Conservation (phyloP, 2,329 filamentous ascomycete genomes). For the Ascochyta fabae region DNA sequence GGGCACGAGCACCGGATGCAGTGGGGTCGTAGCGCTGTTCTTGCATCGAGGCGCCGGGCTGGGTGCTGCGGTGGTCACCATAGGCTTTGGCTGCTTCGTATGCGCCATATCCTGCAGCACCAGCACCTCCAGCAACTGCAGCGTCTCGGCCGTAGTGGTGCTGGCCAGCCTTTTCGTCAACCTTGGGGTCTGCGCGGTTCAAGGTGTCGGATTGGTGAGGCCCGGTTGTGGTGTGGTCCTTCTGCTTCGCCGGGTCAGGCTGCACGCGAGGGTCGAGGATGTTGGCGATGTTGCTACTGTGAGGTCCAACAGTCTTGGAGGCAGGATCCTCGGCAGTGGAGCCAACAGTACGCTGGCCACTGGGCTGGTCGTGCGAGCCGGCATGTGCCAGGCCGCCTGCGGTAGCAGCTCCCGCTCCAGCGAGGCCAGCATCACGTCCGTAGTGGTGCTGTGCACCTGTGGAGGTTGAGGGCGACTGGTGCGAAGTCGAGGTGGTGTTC, state of each 20-base stretch:
- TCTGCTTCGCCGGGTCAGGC: slow-evolving; percentile 40
- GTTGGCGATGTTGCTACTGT: slow-evolving; percentile 42
- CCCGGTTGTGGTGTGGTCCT: slow-evolving; percentile 33
- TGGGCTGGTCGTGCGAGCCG: slow-evolving; percentile 22
- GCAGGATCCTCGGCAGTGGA: slow-evolving; percentile 34
- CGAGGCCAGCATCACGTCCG: slow-evolving; percentile 32
- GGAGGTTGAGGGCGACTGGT: neutral
- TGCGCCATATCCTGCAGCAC: slow-evolving; percentile 41
- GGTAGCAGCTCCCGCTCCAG: slow-evolving; percentile 12
- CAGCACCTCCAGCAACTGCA: slow-evolving; percentile 40
- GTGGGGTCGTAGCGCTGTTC: slow-evolving; percentile 42
- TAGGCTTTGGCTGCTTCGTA: slow-evolving; percentile 43
- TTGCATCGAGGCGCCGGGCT: slow-evolving; percentile 36
- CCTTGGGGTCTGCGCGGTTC: slow-evolving; percentile 37
- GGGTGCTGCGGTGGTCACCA: slow-evolving; percentile 39
- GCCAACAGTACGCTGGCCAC: slow-evolving; percentile 28
- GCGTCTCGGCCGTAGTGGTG: slow-evolving; percentile 37
- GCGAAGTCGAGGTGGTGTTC: neutral
- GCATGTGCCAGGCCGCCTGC: slow-evolving; percentile 21
- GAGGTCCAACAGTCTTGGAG: slow-evolving; percentile 37
- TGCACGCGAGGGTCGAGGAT: slow-evolving; percentile 41
- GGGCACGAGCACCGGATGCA: slow-evolving; percentile 28
- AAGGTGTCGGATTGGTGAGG: slow-evolving; percentile 35
- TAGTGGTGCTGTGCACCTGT: slow-evolving; percentile 16
- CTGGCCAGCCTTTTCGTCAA: slow-evolving; percentile 26